Conservation (phyloP, 305 asterid genomes). For the Fraxinus greggii region DNA sequence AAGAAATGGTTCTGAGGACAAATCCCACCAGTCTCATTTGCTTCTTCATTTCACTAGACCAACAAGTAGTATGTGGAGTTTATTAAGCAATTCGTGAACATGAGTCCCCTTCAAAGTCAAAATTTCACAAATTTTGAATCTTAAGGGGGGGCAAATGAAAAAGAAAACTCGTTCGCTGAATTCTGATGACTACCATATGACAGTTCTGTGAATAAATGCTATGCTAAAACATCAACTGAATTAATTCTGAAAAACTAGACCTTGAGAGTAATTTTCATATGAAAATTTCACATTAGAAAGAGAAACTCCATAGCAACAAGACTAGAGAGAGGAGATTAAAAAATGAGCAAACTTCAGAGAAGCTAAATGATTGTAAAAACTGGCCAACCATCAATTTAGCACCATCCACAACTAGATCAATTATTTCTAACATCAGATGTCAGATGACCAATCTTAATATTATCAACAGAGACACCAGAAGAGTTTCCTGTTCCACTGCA, state of each 20-base stretch:
- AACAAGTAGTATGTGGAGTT: background rate
- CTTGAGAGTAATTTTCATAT: background rate
- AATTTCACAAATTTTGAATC: background rate
- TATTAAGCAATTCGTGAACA: no score
- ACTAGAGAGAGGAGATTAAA: background rate
- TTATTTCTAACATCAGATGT: background rate
- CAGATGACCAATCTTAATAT: background rate
- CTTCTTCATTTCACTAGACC: background rate
- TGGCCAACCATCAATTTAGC: background rate
- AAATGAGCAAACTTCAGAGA: background rate
- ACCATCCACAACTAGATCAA: background rate
- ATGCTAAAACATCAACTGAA: background rate
- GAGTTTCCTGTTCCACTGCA: background rate
- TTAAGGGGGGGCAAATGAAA: background rate
- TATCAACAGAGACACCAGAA: background rate
- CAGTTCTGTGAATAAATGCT: background rate
- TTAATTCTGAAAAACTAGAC: background rate
- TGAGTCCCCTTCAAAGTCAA: background rate
- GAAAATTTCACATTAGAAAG: background rate
- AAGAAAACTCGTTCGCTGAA: background rate
- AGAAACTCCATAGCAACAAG: background rate
- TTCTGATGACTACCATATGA: background rate
- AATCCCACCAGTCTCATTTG: background rate
- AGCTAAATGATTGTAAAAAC: background rate
- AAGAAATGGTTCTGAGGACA: background rate